Base-by-base conservation (phyloP, 1,139 yeast genomes). In the Blastobotrys petasosporus region DNA sequence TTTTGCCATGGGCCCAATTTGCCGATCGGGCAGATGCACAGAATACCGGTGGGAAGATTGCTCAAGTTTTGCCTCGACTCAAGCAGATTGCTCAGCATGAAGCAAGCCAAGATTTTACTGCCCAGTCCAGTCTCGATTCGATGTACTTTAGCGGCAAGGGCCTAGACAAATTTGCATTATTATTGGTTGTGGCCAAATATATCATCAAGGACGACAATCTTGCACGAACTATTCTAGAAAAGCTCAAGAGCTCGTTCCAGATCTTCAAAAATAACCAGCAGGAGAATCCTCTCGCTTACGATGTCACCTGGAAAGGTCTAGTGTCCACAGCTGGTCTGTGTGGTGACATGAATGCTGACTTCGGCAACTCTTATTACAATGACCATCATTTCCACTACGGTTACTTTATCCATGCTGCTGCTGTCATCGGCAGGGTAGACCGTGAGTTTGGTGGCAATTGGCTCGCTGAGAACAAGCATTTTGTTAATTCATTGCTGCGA, bases 371-470 rank as follows among this genome's bases (percentile, higher is more conserved):
- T 8, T 77, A 71, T 60, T 82, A 82, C 63, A 82, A 82, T 55
- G 87, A 82, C 63, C 87, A 79, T 57, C 86, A 81, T 58, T 82
- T 80, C 75, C 87, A 82, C 59, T 81, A 79, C 57, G 86, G 86
- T 15, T 82, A 81, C 61, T 75, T 75, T 52, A 70, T 82, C 42
- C 85, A 81, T 55, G 82, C 87, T 7, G 86, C 86, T 11, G 87
- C 88, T 2, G 71, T 80, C 37, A 72, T 82, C 46, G 87, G 81
- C 11, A 67, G 72, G 50, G 71, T 80, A 42, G 90, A 84, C 62
- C 59, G 66, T 17, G 70, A 74, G 50, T 62, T 65, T 37, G 81
- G 80, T 25, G 85, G 85, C 32, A 68, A 75, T 8, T 83, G 90
- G 88, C 76, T 77, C 9, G 59, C 65, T 41, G 76, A 75, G 13